Base-by-base conservation (phyloP, 805 yeast genomes). In the Clavispora phyllophila region DNA sequence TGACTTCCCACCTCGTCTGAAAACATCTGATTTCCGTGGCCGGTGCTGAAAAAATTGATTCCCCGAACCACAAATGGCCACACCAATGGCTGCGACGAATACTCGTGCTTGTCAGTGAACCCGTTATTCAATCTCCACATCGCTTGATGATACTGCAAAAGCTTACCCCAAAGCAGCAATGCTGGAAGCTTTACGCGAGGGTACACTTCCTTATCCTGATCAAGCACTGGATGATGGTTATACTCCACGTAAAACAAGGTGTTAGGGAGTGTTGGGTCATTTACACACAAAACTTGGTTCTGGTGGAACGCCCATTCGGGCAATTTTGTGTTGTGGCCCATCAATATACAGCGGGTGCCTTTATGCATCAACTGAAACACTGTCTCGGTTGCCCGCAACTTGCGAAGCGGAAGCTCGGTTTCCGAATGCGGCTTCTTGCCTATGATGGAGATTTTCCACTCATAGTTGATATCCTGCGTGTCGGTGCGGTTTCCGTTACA, bases 281-380 rank as follows among this genome's bases (percentile, higher is more conserved):
- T 82, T 41, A 88, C 75, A 61, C 99, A 93, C 32, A 88, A 66
- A 9, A 91, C 95, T 68, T 93, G 99, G 63, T 84, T 87, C 60
- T 89, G 96, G 45, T 73, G 73, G 53, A 75, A 76, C 1, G 86
- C 97, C 95, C 95, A 86, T 7, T 72, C 74, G n/a, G 96, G 96
- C 32, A 93, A 69, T 56, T 72, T 77, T 17, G 73, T 73, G 36
- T 75, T 76, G 58, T 90, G 95, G n/a, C 89, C 79, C 53, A 88
- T 63, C 43, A 93, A 62, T 15, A 72, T 69, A 63, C 99, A 93
- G 24, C 75, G 71, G 24, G 85, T 77, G 31, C 82, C 81, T 14
- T 71, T 63, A 61, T 87, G 95, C 41, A 73, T 66, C 15, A 91
- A 65, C 58, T 79, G 82, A 66, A 93, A 82, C 22, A 81, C 72